A percentile compares a stretch with the other conserved stretches of the same genome.
These are phyloP conservation scores for Epichloe scottii DNA, from an alignment of 2,329 filamentous ascomycete genomes.

Conservation along the genomic window DNA sequence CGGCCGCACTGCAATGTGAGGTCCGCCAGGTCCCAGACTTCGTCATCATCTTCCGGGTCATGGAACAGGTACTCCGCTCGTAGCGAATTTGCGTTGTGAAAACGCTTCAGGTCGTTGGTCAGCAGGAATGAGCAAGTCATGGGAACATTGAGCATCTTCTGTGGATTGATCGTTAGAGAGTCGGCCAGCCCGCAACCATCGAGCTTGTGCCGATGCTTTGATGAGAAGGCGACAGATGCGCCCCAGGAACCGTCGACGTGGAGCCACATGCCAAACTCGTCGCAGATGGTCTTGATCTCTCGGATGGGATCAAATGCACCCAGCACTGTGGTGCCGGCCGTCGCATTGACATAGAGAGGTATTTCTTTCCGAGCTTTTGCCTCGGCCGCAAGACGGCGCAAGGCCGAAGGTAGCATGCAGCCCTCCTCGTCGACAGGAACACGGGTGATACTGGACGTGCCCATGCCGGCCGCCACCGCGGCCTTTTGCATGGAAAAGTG, in stretches of 20 bases:
- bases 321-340: slow-evolving; percentile 83
- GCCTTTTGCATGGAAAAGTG: slow-evolving; percentile 93
- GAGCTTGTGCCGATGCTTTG: slow-evolving; percentile 50
- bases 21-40: slow-evolving; percentile 82
- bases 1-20: slow-evolving; percentile 87
- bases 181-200: slow-evolving; percentile 61
- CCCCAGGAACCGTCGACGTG: slow-evolving; percentile 91
- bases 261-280: slow-evolving; percentile 66
- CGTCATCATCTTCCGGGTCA: slow-evolving; percentile 32
- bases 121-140: slow-evolving; percentile 84
- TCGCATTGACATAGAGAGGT: slow-evolving; percentile 89
- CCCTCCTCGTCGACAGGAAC: slow-evolving; percentile 64
- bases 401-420: slow-evolving; percentile 52
- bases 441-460: slow-evolving; percentile 55
- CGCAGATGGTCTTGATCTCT: slow-evolving; percentile 57
- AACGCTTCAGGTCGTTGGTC: slow-evolving; percentile 58
- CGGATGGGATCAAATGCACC: slow-evolving; percentile 76
- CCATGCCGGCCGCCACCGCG: slow-evolving; percentile 74
- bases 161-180: slow-evolving; percentile 77
- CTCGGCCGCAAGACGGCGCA: slow-evolving; percentile 48
- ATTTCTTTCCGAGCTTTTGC: slow-evolving; percentile 59
- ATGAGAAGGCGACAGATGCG: slow-evolving; percentile 65
- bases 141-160: slow-evolving; percentile 92
- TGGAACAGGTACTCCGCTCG: slow-evolving; percentile 81
- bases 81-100: slow-evolving; percentile 74